These are phyloP conservation scores for Saccharomycopsis fermentans DNA, from an alignment of 805 yeast species.

Conservation along the genomic window DNA sequence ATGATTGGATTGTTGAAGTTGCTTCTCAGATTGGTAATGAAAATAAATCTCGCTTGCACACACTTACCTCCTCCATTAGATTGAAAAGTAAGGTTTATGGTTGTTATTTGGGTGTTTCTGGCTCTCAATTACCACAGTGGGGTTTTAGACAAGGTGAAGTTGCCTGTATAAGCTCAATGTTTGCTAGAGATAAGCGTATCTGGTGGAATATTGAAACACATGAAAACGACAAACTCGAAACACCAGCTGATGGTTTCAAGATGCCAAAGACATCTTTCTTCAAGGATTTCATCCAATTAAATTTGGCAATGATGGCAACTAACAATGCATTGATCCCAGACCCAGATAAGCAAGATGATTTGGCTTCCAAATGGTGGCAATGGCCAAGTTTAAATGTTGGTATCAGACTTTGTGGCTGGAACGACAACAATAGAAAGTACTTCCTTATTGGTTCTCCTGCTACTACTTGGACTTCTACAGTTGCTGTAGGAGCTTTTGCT, in stretches of 20 bases:
- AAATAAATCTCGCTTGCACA: conserved; percentile 50
- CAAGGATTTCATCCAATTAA: conserved; percentile 65
- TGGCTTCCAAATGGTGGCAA: conserved; percentile 74
- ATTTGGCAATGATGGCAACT: conserved; percentile 82
- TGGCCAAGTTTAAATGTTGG: conserved; percentile 80
- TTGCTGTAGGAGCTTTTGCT: conserved; percentile 46
- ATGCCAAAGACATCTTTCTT: conserved; percentile 68
- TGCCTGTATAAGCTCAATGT: conserved; percentile 60
- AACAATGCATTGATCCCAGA: conserved; percentile 78
- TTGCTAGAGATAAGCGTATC: conserved; percentile 67
- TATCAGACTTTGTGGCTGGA: conserved; percentile 69
- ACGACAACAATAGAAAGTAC: conserved; percentile 45
- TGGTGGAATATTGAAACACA: conserved; percentile 85
- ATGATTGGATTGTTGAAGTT: conserved; percentile 69
- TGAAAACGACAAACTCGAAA: conserved; percentile 46
- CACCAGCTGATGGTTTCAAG: conserved; percentile 49
- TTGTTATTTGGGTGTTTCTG: conserved; percentile 82
- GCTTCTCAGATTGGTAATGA: conserved; percentile 48
- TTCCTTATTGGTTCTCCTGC: conserved; percentile 70
- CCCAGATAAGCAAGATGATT: conserved; percentile 57
- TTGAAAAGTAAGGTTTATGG: conserved; percentile 56
- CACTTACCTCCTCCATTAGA: conserved; percentile 77
- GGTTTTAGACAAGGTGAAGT: conserved; percentile 98
- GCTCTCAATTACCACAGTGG: conserved; percentile 82
- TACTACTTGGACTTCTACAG: conserved; percentile 65